Conservation (phyloP, 169 alveolate genomes). For the Cyclospora cayetanensis region DNA sequence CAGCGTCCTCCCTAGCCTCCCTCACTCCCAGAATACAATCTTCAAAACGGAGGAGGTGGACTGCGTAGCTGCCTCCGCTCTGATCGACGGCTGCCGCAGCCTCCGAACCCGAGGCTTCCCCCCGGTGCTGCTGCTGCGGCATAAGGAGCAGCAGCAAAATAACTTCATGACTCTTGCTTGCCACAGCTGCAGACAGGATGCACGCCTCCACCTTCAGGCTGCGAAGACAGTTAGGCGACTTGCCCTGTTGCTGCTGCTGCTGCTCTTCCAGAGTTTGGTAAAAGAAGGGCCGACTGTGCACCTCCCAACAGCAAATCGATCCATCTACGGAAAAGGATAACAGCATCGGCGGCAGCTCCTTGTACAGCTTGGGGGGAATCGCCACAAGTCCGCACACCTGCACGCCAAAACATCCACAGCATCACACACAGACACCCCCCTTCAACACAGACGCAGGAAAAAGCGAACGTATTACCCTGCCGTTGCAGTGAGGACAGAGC, state of each 20-base stretch:
- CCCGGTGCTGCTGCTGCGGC: constrained; percentile 16
- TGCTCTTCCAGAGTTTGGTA: background rate
- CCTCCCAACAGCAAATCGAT: constrained; percentile 28
- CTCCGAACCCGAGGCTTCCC: background rate
- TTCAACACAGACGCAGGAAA: too few relatives aligned
- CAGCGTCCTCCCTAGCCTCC: too few relatives aligned
- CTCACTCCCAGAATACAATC: background rate
- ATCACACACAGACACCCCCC: too few relatives aligned
- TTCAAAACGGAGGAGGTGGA: background rate
- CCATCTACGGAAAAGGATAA: constrained; percentile 24
- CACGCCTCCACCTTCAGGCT: background rate
- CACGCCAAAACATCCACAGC: too few relatives aligned
- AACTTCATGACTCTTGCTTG: background rate
- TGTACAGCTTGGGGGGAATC: constrained; percentile 41
- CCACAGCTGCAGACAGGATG: constrained; percentile 7
- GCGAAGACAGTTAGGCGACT: constrained; percentile 36
- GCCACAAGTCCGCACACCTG: constrained; percentile 13
- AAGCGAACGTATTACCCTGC: too few relatives aligned
- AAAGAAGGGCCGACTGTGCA: constrained; percentile 29
- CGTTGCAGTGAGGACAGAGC: too few relatives aligned
- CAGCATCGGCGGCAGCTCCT: constrained; percentile 36
- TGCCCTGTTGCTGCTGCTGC: constrained; percentile 59
- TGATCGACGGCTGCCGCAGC: constrained; percentile 36
- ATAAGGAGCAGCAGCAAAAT: constrained; percentile 53
- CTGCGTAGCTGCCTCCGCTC: background rate